Base-by-base conservation (phyloP, 192 early-diverging fungal species). In the Entophlyctis helioformis region DNA sequence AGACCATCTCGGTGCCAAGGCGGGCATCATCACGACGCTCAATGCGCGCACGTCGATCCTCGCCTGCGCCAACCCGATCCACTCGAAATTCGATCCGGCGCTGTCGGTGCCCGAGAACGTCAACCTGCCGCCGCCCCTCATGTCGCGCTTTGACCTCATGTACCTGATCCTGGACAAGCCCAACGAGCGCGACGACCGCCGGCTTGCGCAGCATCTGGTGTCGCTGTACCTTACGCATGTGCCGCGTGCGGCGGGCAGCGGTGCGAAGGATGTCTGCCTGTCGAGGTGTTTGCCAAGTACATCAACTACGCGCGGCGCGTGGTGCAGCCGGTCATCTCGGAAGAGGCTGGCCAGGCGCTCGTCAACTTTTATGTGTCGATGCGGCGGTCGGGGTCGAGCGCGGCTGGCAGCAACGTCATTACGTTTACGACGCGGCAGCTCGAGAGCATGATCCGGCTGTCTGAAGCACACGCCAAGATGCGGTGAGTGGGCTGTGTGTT, bases 1-100 rank as follows among this genome's bases (percentile, higher is more conserved):
- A 96, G 74, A 96, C 92, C 0, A 82, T 98, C 18, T 95, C 89
- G 10, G 85, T 13, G 92, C 95, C 35, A 98, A 98, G 71, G 95
- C 95, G 26, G 95, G 95, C 22, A 95, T 98, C 53, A 93, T 96
- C 56, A 92, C 92, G 3, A 95, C 91, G 8, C 68, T 98, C 19
- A 98, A 98, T 64, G 92, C 95, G 11, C 75, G 95, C 44, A 91
- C 91, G 20, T 95, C 92, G 1, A 86, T 98, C 34, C 61, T 96
- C 39, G 95, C 95, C 0, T 80, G 78, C 20, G 92, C 95, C 23
- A 98, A 98, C 56, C 95, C 95, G 4, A 84, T 93, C 46, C 71
- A 91, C 59, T 86, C 83, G 28, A 84, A 89, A 56, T 94, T 85
- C 70, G 78, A 94, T 57, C 70, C 67, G 28, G 72, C 71, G n/a